A percentile compares a stretch with the other conserved stretches of the same genome.
These are phyloP conservation scores for Aureobasidium sp. DNA, from an alignment of 2,329 filamentous ascomycete species.

Conservation along the genomic window DNA sequence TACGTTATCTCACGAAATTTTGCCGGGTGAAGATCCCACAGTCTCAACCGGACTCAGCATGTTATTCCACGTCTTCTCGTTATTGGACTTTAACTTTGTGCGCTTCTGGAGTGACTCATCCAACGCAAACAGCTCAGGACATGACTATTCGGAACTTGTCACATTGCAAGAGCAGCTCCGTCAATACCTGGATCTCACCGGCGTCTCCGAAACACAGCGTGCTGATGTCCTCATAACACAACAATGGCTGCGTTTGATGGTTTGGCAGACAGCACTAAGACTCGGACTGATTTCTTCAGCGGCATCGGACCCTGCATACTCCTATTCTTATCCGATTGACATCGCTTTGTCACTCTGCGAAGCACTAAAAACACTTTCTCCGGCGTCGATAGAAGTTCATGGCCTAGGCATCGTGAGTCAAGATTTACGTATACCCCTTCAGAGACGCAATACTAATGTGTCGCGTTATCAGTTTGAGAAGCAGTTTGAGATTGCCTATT, in stretches of 20 bases:
- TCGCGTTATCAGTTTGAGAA: constrained; percentile 17
- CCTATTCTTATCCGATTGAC: constrained; percentile 19
- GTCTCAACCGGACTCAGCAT: constrained; percentile 17
- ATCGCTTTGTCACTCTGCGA: constrained; percentile 15
- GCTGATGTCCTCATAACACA: constrained; percentile 20
- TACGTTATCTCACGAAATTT: background rate
- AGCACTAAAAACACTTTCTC: background rate
- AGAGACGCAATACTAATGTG: no score
- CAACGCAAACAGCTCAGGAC: background rate
- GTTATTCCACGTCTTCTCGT: constrained; percentile 19
- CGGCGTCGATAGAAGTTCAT: background rate
- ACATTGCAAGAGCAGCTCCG: background rate
- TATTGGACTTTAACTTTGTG: constrained; percentile 19
- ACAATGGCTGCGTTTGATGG: constrained; percentile 21
- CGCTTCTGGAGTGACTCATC: background rate
- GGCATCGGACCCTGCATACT: constrained; percentile 17
- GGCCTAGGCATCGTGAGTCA: constrained; percentile 12
- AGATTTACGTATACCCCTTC: background rate
- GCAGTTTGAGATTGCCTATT: constrained; percentile 21
- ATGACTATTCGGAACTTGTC: background rate
- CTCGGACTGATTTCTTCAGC: constrained; percentile 18
- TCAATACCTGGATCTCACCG: constrained; percentile 14
- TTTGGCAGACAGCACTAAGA: constrained; percentile 21
- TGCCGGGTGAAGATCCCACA: constrained; percentile 17
- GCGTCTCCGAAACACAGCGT: constrained; percentile 18